phyloP scores from a whole-genome alignment of 768 basidiomycete species.

The Mycena amicta region DNA sequence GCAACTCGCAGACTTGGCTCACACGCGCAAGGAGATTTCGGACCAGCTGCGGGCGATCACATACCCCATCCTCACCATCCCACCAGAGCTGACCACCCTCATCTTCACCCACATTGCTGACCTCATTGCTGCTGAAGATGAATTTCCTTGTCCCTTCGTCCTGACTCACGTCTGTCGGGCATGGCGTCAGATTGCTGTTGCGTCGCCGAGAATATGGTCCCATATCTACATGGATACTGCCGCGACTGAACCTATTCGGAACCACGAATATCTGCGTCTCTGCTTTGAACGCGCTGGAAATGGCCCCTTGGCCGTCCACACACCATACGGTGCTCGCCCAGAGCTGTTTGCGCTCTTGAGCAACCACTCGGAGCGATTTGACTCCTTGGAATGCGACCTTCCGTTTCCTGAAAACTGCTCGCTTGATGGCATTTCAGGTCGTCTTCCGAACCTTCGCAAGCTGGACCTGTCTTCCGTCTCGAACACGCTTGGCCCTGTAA shows the following conservation, averaged over 20 bases:
- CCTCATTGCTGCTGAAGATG: not conserved
- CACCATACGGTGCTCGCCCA: not conserved
- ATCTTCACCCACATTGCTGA: not conserved
- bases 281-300: not conserved
- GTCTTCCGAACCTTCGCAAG: not conserved
- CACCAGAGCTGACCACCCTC: not conserved
- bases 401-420: not conserved
- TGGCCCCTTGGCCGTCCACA: not conserved
- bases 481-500: not conserved
- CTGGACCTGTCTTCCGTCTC: not conserved
- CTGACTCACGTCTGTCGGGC: constrained; percentile 9
- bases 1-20: not conserved
- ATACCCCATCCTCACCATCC: not conserved
- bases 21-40: not conserved
- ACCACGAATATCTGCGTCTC: not conserved
- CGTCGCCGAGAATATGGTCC: constrained; percentile 2
- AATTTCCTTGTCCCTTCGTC: not conserved
- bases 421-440: not conserved
- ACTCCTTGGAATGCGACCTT: not conserved
- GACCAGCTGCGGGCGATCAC: not conserved
- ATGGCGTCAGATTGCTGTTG: constrained; percentile 3
- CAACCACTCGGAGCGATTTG: not conserved
- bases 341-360: not conserved
- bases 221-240: not conserved
- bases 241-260: not conserved